These are phyloP conservation scores for Vigna angularis DNA, from an alignment of 306 rosid genomes.

Conservation along the genomic window DNA sequence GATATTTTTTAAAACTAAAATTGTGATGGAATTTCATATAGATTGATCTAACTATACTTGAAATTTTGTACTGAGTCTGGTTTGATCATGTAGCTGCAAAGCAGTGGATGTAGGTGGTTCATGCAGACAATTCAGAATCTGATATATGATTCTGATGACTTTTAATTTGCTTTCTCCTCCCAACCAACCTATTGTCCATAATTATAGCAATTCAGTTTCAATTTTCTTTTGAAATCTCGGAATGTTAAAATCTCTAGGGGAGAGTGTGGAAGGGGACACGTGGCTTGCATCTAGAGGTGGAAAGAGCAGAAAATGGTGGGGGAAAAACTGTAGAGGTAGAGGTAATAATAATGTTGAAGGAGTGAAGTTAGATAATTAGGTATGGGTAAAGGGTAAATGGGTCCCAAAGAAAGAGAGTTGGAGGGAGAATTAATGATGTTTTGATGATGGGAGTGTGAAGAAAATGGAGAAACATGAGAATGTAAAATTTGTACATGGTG, in stretches of 20 bases:
- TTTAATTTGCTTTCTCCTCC: background rate
- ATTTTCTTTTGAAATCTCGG: background rate
- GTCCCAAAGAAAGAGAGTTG: background rate
- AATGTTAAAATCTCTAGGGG: background rate
- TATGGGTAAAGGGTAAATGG: background rate
- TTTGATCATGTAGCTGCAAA: too few species aligned
- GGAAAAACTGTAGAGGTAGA: conserved; percentile 6
- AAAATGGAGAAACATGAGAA: conserved; percentile 14
- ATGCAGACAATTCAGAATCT: conserved; percentile 6
- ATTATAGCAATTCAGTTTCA: background rate
- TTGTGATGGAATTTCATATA: too few species aligned
- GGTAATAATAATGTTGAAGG: background rate
- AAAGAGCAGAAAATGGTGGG: background rate
- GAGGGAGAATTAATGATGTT: conserved; percentile 29
- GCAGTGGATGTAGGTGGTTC: background rate
- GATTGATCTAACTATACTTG: too few species aligned
- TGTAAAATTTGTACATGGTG: background rate
- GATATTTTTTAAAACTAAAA: too few species aligned
- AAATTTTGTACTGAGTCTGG: too few species aligned
- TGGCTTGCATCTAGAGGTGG: conserved; percentile 24
- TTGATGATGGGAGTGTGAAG: background rate
- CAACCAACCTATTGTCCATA: background rate
- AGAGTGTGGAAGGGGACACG: background rate
- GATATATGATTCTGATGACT: background rate
- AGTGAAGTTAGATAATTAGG: background rate